phyloP scores from a whole-genome alignment of 352 stramenopile species.

The Thalassiosira hispida region DNA sequence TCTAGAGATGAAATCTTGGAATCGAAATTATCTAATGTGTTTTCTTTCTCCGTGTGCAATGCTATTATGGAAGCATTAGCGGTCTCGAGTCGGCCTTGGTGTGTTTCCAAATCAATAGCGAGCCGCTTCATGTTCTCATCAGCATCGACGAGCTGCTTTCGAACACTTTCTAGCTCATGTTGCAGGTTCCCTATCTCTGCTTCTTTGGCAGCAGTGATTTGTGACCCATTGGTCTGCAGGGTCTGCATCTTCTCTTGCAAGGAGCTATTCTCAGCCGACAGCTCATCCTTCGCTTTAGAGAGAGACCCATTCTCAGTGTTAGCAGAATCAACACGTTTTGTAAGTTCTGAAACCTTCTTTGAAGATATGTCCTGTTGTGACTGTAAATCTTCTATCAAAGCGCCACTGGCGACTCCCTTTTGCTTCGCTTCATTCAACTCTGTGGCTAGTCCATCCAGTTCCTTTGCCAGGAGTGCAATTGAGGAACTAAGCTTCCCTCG shows the following conservation, averaged over 20 bases:
- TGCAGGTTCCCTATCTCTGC: slow-evolving; percentile 1
- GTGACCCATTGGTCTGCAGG: background rate
- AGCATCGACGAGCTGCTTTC: background rate
- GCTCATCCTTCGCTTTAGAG: slow-evolving; percentile 1
- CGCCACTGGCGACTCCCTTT: background rate
- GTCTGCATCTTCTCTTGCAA: background rate
- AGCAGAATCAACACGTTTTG: background rate
- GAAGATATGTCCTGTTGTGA: background rate
- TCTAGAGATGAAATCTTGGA: slow-evolving; percentile 1
- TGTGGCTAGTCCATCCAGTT: background rate
- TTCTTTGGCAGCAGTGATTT: slow-evolving; percentile 24
- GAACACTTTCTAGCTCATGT: background rate
- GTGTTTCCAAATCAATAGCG: background rate
- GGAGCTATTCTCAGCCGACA: background rate
- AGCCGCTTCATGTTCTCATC: background rate
- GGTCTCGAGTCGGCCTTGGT: background rate
- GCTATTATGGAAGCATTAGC: background rate
- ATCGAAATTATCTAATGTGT: background rate
- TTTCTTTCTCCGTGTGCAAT: background rate
- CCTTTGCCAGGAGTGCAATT: background rate
- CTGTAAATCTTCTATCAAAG: slow-evolving; percentile 5
- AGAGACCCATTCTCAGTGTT: background rate
- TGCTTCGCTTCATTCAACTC: background rate
- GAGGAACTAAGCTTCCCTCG: background rate
- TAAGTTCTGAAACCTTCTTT: background rate